Percentiles rank a stretch among this genome's conserved stretches.
These are phyloP conservation scores for Microthyrium microscopicum DNA, from an alignment of 2,329 filamentous ascomycete species.

Conservation along the genomic window DNA sequence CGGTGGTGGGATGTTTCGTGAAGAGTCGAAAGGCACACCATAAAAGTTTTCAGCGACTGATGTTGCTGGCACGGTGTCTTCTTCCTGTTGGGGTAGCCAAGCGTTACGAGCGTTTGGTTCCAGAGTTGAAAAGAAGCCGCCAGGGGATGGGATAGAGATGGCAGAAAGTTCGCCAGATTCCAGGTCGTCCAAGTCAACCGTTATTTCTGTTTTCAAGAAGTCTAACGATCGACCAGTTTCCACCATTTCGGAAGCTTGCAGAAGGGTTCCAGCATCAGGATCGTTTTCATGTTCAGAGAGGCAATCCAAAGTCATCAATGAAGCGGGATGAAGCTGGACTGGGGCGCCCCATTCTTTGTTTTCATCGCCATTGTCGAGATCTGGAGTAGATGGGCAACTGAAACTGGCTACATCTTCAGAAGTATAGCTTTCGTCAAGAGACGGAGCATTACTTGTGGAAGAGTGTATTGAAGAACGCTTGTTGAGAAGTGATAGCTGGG, in stretches of 20 bases:
- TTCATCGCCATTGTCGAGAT: slow-evolving; percentile 27
- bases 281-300: slow-evolving; percentile 10
- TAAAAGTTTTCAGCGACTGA: slow-evolving; percentile 90
- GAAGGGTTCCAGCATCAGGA: slow-evolving; percentile 20
- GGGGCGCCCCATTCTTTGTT: slow-evolving; percentile 39
- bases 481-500: slow-evolving; percentile 54
- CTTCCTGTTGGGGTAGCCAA: slow-evolving; percentile 42
- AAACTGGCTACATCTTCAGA: slow-evolving; percentile 74
- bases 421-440: slow-evolving; percentile 72
- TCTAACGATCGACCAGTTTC: slow-evolving; percentile 36
- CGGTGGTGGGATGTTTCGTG: slow-evolving; percentile 14
- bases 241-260: slow-evolving; percentile 44
- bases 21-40: slow-evolving; percentile 52
- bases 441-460: slow-evolving; percentile 68
- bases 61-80: slow-evolving; percentile 63
- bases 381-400: slow-evolving; percentile 72
- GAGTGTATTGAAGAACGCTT: slow-evolving; percentile 45
- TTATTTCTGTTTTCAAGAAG: slow-evolving; percentile 35
- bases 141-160: slow-evolving; percentile 79
- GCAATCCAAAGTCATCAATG: slow-evolving; percentile 51
- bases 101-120: slow-evolving; percentile 61
- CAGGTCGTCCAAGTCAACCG: slow-evolving; percentile 23
- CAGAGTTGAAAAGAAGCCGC: slow-evolving; percentile 79
- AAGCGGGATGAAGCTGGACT: slow-evolving; percentile 54
- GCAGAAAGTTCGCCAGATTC: slow-evolving; percentile 53